Evolutionary conservation across 768 basidiomycete species (phyloP), one percentile per base, ranked within the genome.

Genomic region (Tephrocybe sp.): DNA sequence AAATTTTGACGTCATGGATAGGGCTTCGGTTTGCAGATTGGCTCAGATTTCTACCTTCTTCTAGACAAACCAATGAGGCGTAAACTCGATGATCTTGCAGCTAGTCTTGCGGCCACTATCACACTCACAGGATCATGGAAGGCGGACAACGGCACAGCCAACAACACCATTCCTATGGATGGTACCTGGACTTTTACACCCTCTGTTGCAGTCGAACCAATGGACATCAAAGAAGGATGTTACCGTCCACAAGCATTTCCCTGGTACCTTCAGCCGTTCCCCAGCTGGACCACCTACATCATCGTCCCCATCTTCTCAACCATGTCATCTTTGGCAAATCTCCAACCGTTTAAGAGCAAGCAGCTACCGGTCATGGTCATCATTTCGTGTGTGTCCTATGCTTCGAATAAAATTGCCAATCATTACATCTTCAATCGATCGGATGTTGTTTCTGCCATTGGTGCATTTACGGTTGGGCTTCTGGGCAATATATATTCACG

Each of bases 21-120:
- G 78, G 90, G 90, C 2, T 91, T 92, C 61, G 88, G 88, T 44
- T 71, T 92, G 27, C 88, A 90, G 58, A 88, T 92, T 47, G 90
- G 90, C 37, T 88, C 84, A 22, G 90, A 91, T 59, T 72, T 91
- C 24, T 91, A 82, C 59, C 79, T 88, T 27, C 74, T 89, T 37
- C 72, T 91, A 50, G 89, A 91, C 58, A 75, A 69, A 4, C 61
- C 64, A 3, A 77, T 78, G 18, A 81, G 83, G 19, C 71, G 65
- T 33, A 72, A 73, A 40, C 73, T 88, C 16, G 70, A 79, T 23
- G 66, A 71, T 16, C 67, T 86, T n/a, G 77, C 80, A 18, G 69
- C 75, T 1, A 77, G 68, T 36, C 57, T 84, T 31, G 68, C 76
- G 36, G 70, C 74, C 1, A 69, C 76, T 3, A 64, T 80, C 22